Evolutionary conservation across 495 filamentous ascomycete genomes (phyloP), one percentile per base, ranked within the genome.

Genomic region (Baudoinia panamericana): DNA sequence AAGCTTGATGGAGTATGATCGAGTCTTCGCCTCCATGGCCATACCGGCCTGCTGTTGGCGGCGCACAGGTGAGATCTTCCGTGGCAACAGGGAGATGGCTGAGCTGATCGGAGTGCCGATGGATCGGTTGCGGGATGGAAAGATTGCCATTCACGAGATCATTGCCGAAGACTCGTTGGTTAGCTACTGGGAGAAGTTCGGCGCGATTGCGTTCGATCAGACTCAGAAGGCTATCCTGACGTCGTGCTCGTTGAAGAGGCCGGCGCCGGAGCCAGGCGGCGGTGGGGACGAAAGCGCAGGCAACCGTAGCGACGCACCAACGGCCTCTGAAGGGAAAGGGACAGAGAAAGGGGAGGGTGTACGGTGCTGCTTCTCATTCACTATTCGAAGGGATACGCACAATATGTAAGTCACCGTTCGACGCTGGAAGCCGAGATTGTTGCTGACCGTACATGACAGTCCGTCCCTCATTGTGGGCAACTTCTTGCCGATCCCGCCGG

Each of bases 121-220:
- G 51, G 87, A 94, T 53, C 76, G 72, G 45, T 63, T 99, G 46
- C 70, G 86, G 68, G 92, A 94, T 62, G 90, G 90, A 30, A 92
- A 93, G 59, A 75, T 95, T 44, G 82, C 88, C 8, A 71, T 99
- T 25, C 93, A 99, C 58, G 86, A 99, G 54, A 86, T 99, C 36
- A 75, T 99, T 25, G 81, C 81, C 5, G 90, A 96, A 62, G 83
- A 90, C 34, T 87, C 87, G 41, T 72, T 92, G 33, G 92, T 96
- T 46, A 80, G 80, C 58, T 99, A 99, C 54, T 99, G 90, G 90
- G 88, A 99, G 62, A 94, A 96, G 53, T 96, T 96, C 55, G 86
- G 87, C 12, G 83, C 82, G n/a, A 95, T 99, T 53, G 90, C 92
- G 16, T 99, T 99, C 54, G 90, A 99, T 56, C 76, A 75, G 39